Evolutionary conservation across 805 yeast species (phyloP), one percentile per base, ranked within the genome.

Genomic region (Pichia rugopelliculosa): DNA sequence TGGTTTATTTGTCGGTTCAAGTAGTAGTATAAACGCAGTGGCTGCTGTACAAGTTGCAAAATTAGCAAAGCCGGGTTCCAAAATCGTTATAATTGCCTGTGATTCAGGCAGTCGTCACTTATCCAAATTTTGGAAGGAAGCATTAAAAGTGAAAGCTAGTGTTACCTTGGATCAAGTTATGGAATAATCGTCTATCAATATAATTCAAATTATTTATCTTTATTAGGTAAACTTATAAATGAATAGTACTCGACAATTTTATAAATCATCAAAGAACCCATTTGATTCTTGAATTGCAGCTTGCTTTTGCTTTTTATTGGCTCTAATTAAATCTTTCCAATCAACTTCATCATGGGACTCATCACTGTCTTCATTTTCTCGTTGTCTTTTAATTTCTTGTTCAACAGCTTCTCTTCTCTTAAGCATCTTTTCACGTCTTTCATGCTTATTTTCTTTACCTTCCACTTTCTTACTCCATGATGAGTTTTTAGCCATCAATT

Each of bases 1-100:
- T 60, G 99, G 98, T 0, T 66, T 88, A 17, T 93, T 93, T 63
- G 76, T 90, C 59, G 99, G 99, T 2, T 82, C 95, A 24, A 86
- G 96, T 39, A 83, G 95, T n/a, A 96, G 96, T 0, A 82, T 93
- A 23, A 89, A 89, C 61, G 90, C 96, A 38, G 96, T 87, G 6
- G 97, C 96, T 0, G 95, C 96, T 0, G 75, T 80, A 6, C 71
- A 77, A 53, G 66, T 78, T 9, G 86, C 88, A 3, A 58, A 62
- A 24, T 36, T 39, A 6, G 69, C 76, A 45, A 46, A 76, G 67
- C 61, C 82, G 0, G 90, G 90, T 1, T 76, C 84, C 44, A 76
- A 70, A 18, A 79, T 91, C 21, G 95, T 91, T 6, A 79, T 95
- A 18, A 75, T 93, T 42, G 86, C 96, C 1, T 93, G 98, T 62